phyloP scores from a whole-genome alignment of 169 alveolate genomes.

The Eimeria necatrix region DNA sequence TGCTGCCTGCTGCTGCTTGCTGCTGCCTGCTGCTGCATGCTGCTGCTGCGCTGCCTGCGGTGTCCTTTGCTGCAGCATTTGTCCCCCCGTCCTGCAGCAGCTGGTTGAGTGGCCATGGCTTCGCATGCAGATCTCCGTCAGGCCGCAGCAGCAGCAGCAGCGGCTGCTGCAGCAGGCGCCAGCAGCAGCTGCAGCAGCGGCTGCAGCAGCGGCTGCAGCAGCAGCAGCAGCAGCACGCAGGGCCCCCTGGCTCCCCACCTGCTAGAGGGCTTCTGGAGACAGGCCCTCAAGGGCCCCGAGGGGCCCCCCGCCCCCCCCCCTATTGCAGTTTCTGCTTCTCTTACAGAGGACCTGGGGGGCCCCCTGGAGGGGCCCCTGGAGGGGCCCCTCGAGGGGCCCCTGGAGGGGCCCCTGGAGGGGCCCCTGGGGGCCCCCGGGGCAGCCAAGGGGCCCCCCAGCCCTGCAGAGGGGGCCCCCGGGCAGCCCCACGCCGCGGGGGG shows the following conservation, averaged over 20 bases:
- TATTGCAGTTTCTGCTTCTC: neutral
- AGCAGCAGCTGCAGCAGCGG: neutral
- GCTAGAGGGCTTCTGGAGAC: neutral
- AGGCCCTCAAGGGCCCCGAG: neutral
- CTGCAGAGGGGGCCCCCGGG: no score
- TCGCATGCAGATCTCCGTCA: neutral
- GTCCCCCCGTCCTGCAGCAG: no score
- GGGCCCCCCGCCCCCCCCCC: neutral
- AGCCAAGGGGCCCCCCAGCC: no score
- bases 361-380: neutral
- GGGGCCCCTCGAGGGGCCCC: no score
- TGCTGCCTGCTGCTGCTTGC: no score
- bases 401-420: no score
- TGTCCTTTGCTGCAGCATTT: no score
- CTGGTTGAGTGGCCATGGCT: neutral
- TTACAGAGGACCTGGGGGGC: neutral
- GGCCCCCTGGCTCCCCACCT: neutral
- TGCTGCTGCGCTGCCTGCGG: no score
- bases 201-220: neutral
- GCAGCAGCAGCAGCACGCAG: constrained; percentile 20
- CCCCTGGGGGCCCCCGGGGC: no score
- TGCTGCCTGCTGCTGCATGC: no score
- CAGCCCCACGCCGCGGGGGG: no score
- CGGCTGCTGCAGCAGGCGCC: neutral
- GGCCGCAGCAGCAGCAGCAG: constrained; percentile 43